Evolutionary conservation across 306 rosid species (phyloP).

Genomic region (Heteromeles arbutifolia): DNA sequence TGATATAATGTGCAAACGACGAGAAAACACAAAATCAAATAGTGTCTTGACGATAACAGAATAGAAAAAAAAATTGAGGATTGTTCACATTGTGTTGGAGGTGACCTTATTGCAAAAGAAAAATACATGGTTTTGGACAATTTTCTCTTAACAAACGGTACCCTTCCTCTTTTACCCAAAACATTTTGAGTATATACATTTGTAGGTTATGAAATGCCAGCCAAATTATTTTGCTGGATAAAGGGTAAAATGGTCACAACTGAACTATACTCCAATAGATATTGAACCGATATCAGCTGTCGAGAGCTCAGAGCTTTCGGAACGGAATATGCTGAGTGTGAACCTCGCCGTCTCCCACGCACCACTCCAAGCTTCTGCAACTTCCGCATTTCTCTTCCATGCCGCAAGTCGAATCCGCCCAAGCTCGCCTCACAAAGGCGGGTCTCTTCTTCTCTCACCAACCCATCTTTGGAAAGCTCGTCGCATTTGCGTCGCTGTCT

Average conservation of each 20-base stretch:
- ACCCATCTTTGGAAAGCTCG: conserved; percentile 26
- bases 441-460: conserved; percentile 26
- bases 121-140: not conserved
- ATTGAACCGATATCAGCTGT: not conserved
- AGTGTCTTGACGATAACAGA: not conserved
- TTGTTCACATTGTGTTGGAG: conserved; percentile 14
- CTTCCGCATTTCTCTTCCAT: conserved; percentile 35
- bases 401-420: conserved; percentile 35
- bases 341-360: conserved; percentile 8
- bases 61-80: conserved; percentile 7
- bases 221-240: not conserved
- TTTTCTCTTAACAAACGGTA: conserved; percentile 6
- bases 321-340: not conserved
- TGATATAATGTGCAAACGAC: not conserved
- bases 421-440: conserved; percentile 41
- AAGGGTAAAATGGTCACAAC: not conserved
- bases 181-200: not conserved
- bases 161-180: not conserved
- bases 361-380: conserved; percentile 19
- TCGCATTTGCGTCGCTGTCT: conserved; percentile 41
- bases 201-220: not conserved
- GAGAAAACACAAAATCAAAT: not conserved
- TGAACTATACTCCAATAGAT: not conserved
- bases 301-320: not conserved
- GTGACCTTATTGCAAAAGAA: conserved; percentile 25